Percentiles rank a stretch among this genome's conserved stretches.
phyloP scores from a whole-genome alignment of 495 filamentous ascomycete genomes.

The Tuber indicum region DNA sequence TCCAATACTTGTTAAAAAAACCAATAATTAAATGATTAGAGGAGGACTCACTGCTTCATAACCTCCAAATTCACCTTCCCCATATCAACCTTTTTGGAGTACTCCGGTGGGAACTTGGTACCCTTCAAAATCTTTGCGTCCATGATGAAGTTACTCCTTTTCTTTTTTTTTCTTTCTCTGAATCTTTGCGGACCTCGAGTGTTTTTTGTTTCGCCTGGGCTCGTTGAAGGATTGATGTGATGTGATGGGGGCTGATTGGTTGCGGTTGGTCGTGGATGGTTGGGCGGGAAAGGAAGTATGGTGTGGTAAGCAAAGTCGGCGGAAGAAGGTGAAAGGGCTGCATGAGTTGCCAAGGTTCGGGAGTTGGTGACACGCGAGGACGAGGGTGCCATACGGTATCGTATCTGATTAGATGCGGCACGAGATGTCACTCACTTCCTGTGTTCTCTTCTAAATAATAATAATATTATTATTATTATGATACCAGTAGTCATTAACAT shows the following conservation, averaged over 20 bases:
- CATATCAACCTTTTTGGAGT: conserved; percentile 93
- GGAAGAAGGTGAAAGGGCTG: background rate
- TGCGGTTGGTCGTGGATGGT: background rate
- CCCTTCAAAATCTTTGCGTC: conserved; percentile 66
- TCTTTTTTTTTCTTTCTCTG: background rate
- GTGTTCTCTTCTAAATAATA: too few species aligned
- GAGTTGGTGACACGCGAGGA: background rate
- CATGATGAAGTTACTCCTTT: background rate
- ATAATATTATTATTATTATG: too few species aligned
- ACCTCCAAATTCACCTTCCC: conserved; percentile 92
- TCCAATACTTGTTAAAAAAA: background rate
- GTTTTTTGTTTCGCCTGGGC: background rate
- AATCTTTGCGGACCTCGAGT: background rate
- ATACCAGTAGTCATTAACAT: too few species aligned
- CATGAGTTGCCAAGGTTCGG: background rate
- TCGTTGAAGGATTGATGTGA: background rate
- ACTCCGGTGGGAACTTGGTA: conserved; percentile 92
- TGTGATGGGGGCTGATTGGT: background rate
- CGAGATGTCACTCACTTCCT: background rate
- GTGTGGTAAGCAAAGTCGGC: background rate
- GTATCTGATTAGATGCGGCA: background rate
- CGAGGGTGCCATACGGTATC: background rate
- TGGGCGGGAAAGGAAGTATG: background rate
- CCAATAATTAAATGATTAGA: background rate
- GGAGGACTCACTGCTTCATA: conserved; percentile 75